A percentile compares a stretch with the other conserved stretches of the same genome.
Conservation (phyloP, 2,329 filamentous ascomycete species). For the Pleomassaria siparia region DNA sequence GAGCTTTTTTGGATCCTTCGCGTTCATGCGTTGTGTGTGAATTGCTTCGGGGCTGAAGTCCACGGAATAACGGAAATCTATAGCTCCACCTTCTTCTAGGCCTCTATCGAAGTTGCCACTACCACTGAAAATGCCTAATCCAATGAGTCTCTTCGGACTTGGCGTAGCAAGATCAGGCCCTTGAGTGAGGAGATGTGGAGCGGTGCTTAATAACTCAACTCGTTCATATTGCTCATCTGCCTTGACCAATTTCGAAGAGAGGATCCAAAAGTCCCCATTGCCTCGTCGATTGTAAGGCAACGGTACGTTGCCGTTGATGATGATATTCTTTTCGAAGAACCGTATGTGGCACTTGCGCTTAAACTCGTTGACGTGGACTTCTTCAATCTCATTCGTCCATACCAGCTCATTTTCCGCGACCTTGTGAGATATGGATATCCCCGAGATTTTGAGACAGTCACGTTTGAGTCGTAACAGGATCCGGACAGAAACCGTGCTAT, state of each 20-base stretch:
- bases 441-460: slow-evolving; percentile 39
- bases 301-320: slow-evolving; percentile 46
- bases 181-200: slow-evolving; percentile 44
- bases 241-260: slow-evolving; percentile 46
- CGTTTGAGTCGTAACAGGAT: slow-evolving; percentile 53
- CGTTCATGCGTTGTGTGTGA: slow-evolving; percentile 74
- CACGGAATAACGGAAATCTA: slow-evolving; percentile 67
- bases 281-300: slow-evolving; percentile 68
- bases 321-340: slow-evolving; percentile 50
- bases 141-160: slow-evolving; percentile 36
- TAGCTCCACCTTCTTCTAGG: slow-evolving; percentile 68
- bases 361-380: slow-evolving; percentile 47
- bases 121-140: slow-evolving; percentile 75
- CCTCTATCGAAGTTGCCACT: slow-evolving; percentile 77
- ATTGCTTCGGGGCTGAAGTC: slow-evolving; percentile 67
- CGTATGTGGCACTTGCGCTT: slow-evolving; percentile 62
- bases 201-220: slow-evolving; percentile 11
- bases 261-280: slow-evolving; percentile 66
- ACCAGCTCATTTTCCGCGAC: slow-evolving; percentile 60
- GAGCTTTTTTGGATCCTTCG: slow-evolving; percentile 43
- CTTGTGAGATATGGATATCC: slow-evolving; percentile 18
- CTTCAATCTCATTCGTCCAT: slow-evolving; percentile 52
- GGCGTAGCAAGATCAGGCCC: slow-evolving; percentile 56
- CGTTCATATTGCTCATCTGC: slow-evolving; percentile 26
- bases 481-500: slow-evolving; percentile 49